These are phyloP conservation scores for Naegleria fowleri DNA, from an alignment of 208 protist genomes.

Conservation along the genomic window DNA sequence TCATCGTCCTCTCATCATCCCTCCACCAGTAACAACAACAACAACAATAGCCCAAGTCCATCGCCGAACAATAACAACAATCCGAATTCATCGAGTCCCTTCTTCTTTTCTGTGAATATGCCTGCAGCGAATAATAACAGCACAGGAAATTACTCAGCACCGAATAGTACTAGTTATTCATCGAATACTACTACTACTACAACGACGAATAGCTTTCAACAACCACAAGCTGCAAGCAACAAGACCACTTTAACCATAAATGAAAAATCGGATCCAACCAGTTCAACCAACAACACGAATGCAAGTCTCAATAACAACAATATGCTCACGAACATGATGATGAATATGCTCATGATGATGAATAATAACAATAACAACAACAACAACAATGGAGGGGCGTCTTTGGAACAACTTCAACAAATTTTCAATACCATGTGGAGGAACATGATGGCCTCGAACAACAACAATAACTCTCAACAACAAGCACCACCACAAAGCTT, in stretches of 20 bases:
- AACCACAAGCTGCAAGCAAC: background rate
- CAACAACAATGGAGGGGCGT: no score
- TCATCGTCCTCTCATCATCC: background rate
- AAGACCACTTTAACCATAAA: background rate
- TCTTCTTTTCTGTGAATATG: background rate
- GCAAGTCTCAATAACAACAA: background rate
- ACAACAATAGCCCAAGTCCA: background rate
- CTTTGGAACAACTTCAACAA: background rate
- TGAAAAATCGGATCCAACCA: background rate
- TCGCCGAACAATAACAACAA: background rate
- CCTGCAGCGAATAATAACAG: background rate
- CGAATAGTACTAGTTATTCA: no score
- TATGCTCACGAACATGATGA: background rate
- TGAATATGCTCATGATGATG: no score
- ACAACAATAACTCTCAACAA: no score
- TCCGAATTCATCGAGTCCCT: background rate
- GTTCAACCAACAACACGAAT: background rate
- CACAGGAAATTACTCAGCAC: no score
- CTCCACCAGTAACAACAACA: background rate
- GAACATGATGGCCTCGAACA: no score
- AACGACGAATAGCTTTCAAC: no score
- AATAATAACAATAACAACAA: no score
- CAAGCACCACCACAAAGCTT: no score
- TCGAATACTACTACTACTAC: no score
- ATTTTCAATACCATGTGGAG: background rate